Conservation (phyloP, 208 protist species). For the Phytomonas sp. region DNA sequence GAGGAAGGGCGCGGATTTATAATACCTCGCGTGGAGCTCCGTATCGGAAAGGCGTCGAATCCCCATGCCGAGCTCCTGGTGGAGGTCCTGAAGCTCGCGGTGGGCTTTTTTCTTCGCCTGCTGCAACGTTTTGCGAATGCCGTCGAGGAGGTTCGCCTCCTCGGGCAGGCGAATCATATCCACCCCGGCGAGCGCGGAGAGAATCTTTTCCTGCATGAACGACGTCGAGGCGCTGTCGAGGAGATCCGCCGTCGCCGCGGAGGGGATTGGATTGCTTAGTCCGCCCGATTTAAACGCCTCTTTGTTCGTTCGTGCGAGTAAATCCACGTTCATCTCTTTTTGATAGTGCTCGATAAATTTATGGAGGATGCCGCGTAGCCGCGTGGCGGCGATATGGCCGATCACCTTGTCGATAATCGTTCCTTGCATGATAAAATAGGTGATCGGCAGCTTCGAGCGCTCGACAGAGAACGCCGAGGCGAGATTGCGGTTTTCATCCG, state of each 20-base stretch:
- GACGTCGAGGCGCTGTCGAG: conserved; percentile 58
- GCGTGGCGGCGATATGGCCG: conserved; percentile 40
- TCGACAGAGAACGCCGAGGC: conserved; percentile 82
- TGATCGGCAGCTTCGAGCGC: conserved; percentile 72
- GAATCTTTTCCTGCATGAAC: conserved; percentile 70
- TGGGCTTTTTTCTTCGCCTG: conserved; percentile 77
- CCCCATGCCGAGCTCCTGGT: conserved; percentile 62
- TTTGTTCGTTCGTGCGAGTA: conserved; percentile 31
- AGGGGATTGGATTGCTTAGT: conserved; percentile 32
- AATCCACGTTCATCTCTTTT: conserved; percentile 75
- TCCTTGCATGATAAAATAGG: conserved; percentile 86
- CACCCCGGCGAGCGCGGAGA: conserved; percentile 48
- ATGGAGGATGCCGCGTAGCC: conserved; percentile 58
- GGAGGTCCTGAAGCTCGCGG: conserved; percentile 57
- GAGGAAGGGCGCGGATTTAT: conserved; percentile 51
- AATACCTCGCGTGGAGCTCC: conserved; percentile 61
- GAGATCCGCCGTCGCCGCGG: conserved; percentile 61
- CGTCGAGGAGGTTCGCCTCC: conserved; percentile 67
- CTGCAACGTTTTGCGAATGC: conserved; percentile 64
- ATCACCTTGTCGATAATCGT: conserved; percentile 82
- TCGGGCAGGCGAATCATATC: conserved; percentile 76
- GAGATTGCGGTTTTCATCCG: conserved; percentile 81
- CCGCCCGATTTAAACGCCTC: conserved; percentile 2
- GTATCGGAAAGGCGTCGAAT: conserved; percentile 48
- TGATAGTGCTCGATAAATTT: conserved; percentile 86